Percentiles rank a stretch among this genome's conserved stretches.
These are phyloP conservation scores for Elaphomyces granulatus DNA, from an alignment of 495 filamentous ascomycete genomes.

Conservation along the genomic window DNA sequence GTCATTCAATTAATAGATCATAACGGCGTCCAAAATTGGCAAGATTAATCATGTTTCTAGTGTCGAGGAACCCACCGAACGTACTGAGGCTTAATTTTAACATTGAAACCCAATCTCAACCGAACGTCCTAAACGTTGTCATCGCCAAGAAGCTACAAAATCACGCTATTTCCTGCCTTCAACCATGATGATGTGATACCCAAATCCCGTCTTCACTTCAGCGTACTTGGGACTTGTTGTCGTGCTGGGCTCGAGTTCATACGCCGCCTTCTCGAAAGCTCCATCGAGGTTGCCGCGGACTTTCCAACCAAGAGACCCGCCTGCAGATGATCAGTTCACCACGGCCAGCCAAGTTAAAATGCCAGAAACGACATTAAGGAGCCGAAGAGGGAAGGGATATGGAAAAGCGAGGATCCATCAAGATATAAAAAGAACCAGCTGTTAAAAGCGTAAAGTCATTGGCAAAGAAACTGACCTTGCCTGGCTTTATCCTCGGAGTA, in stretches of 20 bases:
- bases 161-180: constrained; percentile 46
- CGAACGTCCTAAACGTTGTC: too few species aligned
- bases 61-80: too few species aligned
- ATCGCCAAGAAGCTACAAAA: constrained; percentile 1
- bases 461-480: constrained; percentile 40
- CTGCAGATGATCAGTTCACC: constrained; percentile 23
- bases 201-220: constrained; percentile 70
- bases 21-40: too few species aligned
- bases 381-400: too few species aligned
- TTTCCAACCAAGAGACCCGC: constrained; percentile 77
- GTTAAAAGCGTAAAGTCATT: neutral
- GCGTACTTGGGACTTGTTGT: constrained; percentile 60
- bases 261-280: constrained; percentile 71
- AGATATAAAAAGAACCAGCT: too few species aligned
- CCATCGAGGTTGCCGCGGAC: constrained; percentile 55
- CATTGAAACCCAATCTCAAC: too few species aligned
- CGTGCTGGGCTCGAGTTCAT: constrained; percentile 60
- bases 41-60: too few species aligned
- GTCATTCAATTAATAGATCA: too few species aligned
- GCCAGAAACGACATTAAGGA: neutral
- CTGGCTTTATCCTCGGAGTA: constrained; percentile 84
- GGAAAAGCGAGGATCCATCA: too few species aligned
- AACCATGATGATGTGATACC: constrained; percentile 94
- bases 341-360: neutral
- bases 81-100: too few species aligned